Evolutionary conservation across 2,329 filamentous ascomycete species (phyloP).

Genomic region (Trichoderma sp.): DNA sequence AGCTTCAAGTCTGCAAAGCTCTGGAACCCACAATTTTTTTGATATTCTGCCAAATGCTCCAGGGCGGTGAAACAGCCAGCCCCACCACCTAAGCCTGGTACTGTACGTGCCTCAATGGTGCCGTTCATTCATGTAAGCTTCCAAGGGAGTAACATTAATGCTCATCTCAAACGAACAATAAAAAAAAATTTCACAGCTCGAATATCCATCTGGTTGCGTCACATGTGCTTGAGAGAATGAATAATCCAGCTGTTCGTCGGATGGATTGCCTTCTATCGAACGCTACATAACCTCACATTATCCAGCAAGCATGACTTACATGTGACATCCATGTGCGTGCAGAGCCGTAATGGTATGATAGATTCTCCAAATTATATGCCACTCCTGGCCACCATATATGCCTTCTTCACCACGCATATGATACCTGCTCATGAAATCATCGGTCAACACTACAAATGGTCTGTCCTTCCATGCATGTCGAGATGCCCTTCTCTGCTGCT

Average conservation of each 20-base stretch:
- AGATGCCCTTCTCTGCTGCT: neutral
- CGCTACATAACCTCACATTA: neutral
- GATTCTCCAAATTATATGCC: no score
- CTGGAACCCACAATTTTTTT: constrained; percentile 27
- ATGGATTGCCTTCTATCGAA: neutral
- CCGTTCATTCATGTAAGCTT: neutral
- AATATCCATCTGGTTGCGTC: neutral
- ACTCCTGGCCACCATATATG: no score
- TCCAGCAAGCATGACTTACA: neutral
- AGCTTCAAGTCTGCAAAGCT: neutral
- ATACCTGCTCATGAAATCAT: neutral
- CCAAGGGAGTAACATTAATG: neutral
- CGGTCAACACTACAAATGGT: neutral
- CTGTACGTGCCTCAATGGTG: neutral
- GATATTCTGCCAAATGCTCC: constrained; percentile 28
- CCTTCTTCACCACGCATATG: neutral
- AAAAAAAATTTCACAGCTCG: neutral
- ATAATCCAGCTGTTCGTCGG: neutral
- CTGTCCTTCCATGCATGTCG: neutral
- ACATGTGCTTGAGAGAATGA: neutral
- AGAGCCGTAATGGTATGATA: neutral
- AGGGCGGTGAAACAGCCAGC: constrained; percentile 25
- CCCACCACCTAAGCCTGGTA: neutral
- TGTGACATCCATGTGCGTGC: neutral
- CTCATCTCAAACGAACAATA: neutral